Percentiles rank a stretch among this genome's conserved stretches.
phyloP scores from a whole-genome alignment of 139 green algal genomes.

The Dunaliella primolecta region DNA sequence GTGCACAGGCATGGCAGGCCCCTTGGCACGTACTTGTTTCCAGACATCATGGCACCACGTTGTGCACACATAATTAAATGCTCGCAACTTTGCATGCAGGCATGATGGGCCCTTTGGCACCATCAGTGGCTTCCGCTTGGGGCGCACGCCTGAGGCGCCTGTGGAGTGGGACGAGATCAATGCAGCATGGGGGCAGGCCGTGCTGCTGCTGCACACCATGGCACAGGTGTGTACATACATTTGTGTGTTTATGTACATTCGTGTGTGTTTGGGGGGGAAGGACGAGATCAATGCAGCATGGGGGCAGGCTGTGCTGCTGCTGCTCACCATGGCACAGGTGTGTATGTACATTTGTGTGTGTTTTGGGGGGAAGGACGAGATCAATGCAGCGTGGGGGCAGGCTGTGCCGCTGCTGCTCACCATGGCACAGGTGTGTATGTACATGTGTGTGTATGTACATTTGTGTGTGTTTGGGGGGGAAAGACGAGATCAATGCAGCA shows the following conservation, averaged over 20 bases:
- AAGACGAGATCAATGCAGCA: too few relatives aligned
- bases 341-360: too few relatives aligned
- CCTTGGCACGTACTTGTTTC: too few relatives aligned
- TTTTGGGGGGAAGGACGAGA: neutral
- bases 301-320: conserved; percentile 89
- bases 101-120: conserved; percentile 85
- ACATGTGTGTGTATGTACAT: too few relatives aligned
- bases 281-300: conserved; percentile 97
- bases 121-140: conserved; percentile 86
- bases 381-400: neutral
- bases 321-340: conserved; percentile 88
- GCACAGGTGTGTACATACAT: conserved; percentile 49
- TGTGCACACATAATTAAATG: conserved; percentile 55
- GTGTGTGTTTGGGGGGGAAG: conserved; percentile 64
- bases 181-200: conserved; percentile 89
- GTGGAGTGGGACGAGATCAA: conserved; percentile 99
- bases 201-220: conserved; percentile 92
- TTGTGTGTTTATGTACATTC: neutral
- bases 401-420: too few relatives aligned
- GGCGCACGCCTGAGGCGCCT: conserved; percentile 57
- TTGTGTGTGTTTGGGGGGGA: too few relatives aligned
- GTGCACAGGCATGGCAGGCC: too few relatives aligned
- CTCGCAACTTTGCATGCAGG: conserved; percentile 79
- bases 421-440: too few relatives aligned
- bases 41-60: too few relatives aligned